phyloP scores from a whole-genome alignment of 2,329 filamentous ascomycete genomes.

The Aciculosporium take region DNA sequence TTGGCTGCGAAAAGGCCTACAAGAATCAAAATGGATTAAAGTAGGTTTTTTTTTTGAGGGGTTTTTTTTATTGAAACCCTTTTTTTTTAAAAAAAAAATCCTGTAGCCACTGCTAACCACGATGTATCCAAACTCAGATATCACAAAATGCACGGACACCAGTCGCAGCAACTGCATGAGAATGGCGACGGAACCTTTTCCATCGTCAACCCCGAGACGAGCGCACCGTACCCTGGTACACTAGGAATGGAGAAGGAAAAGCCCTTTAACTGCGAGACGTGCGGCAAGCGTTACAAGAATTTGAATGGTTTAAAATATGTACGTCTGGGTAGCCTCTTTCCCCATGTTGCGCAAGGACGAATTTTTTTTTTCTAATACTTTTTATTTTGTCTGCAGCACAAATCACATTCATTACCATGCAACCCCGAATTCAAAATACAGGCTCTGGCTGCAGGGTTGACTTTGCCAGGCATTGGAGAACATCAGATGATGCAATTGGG shows the following conservation, averaged over 20 bases:
- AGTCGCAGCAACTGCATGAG: slow-evolving; percentile 90
- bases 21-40: slow-evolving; percentile 99
- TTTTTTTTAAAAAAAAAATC: no score
- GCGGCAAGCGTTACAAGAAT: slow-evolving; percentile 98
- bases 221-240: slow-evolving; percentile 84
- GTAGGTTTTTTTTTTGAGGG: slow-evolving; percentile 35
- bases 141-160: slow-evolving; percentile 76
- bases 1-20: slow-evolving; percentile 97
- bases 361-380: slow-evolving; percentile 18
- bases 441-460: slow-evolving; percentile 30
- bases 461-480: slow-evolving; percentile 29
- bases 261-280: slow-evolving; percentile 92
- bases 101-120: not conserved
- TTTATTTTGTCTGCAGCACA: slow-evolving; percentile 37
- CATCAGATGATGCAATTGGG: slow-evolving; percentile 25
- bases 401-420: slow-evolving; percentile 74
- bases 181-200: slow-evolving; percentile 96
- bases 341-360: not conserved
- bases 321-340: slow-evolving; percentile 19
- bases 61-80: not conserved
- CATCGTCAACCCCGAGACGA: slow-evolving; percentile 93
- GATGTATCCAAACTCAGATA: slow-evolving; percentile 30
- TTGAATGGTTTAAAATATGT: slow-evolving; percentile 94
- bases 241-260: slow-evolving; percentile 99
- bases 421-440: slow-evolving; percentile 59